These are phyloP conservation scores for Amyloporia xantha DNA, from an alignment of 768 basidiomycete genomes.

Conservation along the genomic window DNA sequence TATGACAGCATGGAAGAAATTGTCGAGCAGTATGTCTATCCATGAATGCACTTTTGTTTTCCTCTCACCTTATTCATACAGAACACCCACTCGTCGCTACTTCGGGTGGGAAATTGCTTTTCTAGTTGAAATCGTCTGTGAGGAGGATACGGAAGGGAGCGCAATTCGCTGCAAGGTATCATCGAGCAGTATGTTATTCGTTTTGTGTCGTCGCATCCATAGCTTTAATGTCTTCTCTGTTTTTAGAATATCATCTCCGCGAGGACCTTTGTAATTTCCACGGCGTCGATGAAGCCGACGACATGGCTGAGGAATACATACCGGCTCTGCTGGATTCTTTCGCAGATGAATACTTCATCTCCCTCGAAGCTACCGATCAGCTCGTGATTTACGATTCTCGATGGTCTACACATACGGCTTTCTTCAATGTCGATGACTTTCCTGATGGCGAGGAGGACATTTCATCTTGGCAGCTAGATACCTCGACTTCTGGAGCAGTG, in stretches of 20 bases:
- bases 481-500: not conserved
- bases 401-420: not conserved
- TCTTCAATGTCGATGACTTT: not conserved
- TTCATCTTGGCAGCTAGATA: not conserved
- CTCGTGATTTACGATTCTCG: conserved; percentile 16
- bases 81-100: not conserved
- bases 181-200: conserved; percentile 7
- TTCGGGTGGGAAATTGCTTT: conserved; percentile 20
- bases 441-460: not conserved
- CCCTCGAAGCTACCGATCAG: conserved; percentile 12
- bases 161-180: conserved; percentile 14
- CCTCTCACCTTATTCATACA: not conserved
- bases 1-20: not conserved
- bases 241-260: not conserved
- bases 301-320: conserved; percentile 6
- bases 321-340: conserved; percentile 12
- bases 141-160: conserved; percentile 10
- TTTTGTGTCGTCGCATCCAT: no score
- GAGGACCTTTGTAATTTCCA: not conserved
- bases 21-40: not conserved
- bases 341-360: conserved; percentile 16
- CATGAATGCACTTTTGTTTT: not conserved
- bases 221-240: no score
- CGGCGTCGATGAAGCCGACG: not conserved
- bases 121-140: conserved; percentile 16